These are phyloP conservation scores for Schizopora paradoxa DNA, from an alignment of 1,284 basidiomycete genomes.

Conservation along the genomic window DNA sequence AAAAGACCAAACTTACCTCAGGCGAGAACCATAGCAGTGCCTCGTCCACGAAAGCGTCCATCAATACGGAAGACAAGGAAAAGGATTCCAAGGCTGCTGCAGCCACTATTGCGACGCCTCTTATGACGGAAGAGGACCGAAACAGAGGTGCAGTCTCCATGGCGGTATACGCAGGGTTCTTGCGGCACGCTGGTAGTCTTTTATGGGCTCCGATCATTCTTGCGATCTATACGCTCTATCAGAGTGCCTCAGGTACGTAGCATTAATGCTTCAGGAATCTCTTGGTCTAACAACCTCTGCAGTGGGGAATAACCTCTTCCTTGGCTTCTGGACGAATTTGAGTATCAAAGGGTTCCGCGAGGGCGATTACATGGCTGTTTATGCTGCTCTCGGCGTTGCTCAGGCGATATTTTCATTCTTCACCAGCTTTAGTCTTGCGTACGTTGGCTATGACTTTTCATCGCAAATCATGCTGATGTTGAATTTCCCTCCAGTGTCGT, in stretches of 20 bases:
- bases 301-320: conserved; percentile 37
- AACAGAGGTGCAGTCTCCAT: conserved; percentile 47
- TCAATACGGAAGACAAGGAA: conserved; percentile 20
- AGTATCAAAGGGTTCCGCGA: conserved; percentile 43
- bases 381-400: conserved; percentile 53
- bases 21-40: too few species aligned
- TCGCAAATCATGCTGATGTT: background rate
- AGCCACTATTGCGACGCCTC: too few species aligned
- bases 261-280: background rate
- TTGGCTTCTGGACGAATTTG: conserved; percentile 36
- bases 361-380: conserved; percentile 64
- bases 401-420: conserved; percentile 53
- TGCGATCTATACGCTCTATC: conserved; percentile 18
- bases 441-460: conserved; percentile 21
- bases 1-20: too few species aligned
- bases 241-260: conserved; percentile 24
- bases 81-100: too few species aligned
- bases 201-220: conserved; percentile 21
- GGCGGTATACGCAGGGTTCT: conserved; percentile 49
- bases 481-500: conserved; percentile 43
- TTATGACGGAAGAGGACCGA: conserved; percentile 55
- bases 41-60: conserved; percentile 21
- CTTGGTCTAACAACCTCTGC: too few species aligned
- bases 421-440: conserved; percentile 50
- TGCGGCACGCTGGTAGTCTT: conserved; percentile 33